Base-by-base conservation (phyloP, 2,329 filamentous ascomycete genomes). In the Capronia epimyces region DNA sequence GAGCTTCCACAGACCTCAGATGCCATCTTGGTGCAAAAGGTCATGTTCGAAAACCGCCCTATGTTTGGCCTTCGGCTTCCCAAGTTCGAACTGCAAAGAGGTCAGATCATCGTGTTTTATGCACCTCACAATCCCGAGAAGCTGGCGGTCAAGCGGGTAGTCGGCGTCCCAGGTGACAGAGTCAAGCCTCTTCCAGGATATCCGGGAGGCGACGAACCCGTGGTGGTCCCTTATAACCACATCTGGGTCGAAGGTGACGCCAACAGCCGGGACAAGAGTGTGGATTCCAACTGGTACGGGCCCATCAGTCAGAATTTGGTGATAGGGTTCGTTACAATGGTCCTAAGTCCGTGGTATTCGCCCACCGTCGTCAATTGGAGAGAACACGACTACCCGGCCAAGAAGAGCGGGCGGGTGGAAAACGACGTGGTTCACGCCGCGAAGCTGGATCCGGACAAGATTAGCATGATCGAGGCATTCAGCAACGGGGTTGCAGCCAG, bases 231-330 rank as follows among this genome's bases (percentile, higher is more conserved):
- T 3, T 77, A 77, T 56, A 89, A 89, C 15, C 90, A 97, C 71
- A 77, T 97, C 22, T 98, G 93, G 93, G 82, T 98, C 1, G 91
- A 97, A 66, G 93, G 93, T 1, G 93, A 98, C 65, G 89, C 86
- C 10, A 76, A 79, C 44, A 79, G 79, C 62, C 79, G 80, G 61
- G 76, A 79, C 42, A 79, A 80, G 62, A 88, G 81, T 49, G 67
- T 83, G 53, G 93, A 98, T 71, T 95, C 89, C 68, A 95, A 95
- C 69, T 82, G 82, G 10, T 96, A 94, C 67, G 93, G 93, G 1
- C 89, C 93, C 3, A 82, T 94, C 42, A 85, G 86, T 20, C 81
- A 80, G 57, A 80, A 79, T 48, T 66, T 97, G 57, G 79, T 97
- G 29, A 82, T 83, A 31, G 90, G 90, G 0, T 82, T 77, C 62